These are phyloP conservation scores for Venturia effusa DNA, from an alignment of 2,329 filamentous ascomycete species.

Conservation along the genomic window DNA sequence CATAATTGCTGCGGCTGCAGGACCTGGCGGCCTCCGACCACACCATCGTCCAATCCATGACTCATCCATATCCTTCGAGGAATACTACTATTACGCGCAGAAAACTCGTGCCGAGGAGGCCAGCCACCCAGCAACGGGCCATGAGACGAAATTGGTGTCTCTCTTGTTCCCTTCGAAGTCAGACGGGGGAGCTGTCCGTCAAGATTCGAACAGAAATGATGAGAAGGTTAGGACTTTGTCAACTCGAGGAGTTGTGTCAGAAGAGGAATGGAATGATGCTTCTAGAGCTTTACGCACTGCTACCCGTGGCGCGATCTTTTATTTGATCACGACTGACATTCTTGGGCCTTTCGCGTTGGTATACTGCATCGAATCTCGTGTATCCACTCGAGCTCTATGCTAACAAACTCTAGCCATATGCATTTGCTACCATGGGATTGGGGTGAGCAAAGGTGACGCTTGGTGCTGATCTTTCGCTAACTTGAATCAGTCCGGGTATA, in stretches of 20 bases:
- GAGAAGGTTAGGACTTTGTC: background rate
- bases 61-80: slow-evolving; percentile 17
- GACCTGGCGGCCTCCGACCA: background rate
- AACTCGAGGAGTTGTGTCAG: slow-evolving; percentile 14
- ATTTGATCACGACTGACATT: slow-evolving; percentile 35
- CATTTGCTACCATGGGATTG: background rate
- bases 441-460: too few relatives aligned
- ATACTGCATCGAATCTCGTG: slow-evolving; percentile 9
- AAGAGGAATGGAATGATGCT: slow-evolving; percentile 25
- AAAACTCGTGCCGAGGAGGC: slow-evolving; percentile 14
- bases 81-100: slow-evolving; percentile 17
- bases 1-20: background rate
- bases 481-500: slow-evolving; percentile 22
- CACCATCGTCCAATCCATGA: slow-evolving; percentile 13
- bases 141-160: slow-evolving; percentile 4
- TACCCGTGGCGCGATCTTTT: slow-evolving; percentile 29
- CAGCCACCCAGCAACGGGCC: background rate
- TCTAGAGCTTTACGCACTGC: slow-evolving; percentile 25
- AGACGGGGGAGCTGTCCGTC: background rate
- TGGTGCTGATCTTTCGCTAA: slow-evolving; percentile 23
- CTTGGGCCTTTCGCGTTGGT: slow-evolving; percentile 26
- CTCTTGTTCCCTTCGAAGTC: slow-evolving; percentile 5
- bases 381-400: background rate
- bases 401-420: background rate
- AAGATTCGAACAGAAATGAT: background rate